Base-by-base conservation (phyloP, 805 yeast genomes). In the Martiniozyma abietophila region DNA sequence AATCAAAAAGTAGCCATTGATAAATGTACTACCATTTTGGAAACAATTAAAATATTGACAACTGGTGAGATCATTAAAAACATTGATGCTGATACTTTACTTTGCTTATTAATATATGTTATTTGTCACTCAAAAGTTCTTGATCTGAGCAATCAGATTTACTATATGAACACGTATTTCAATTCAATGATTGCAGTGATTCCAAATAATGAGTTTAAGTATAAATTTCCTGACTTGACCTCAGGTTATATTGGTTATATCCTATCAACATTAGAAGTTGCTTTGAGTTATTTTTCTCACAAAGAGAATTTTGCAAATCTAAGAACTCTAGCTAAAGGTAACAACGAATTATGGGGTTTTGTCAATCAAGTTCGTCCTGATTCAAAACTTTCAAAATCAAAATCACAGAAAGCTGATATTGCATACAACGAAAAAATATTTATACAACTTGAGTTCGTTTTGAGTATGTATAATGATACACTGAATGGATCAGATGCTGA, bases 181-280 rank as follows among this genome's bases (percentile, higher is more conserved):
- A 28, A 28, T 18, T 12, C 17, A 23, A 11, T 22, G 15, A n/a
- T n/a, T n/a, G n/a, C n/a, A n/a, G n/a, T n/a, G n/a, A n/a, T n/a
- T n/a, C n/a, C n/a, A n/a, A n/a, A n/a, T n/a, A n/a, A n/a, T n/a
- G n/a, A n/a, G n/a, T n/a, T n/a, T n/a, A n/a, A n/a, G n/a, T n/a
- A n/a, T n/a, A n/a, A n/a, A n/a, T n/a, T n/a, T n/a, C 25, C 26
- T 4, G 21, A 29, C n/a, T 5, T 28, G 10, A 18, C 33, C 5
- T 23, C 31, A 8, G 37, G 37, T 10, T 34, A 24, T 20, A 14
- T 27, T 67, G 94, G 83, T 8, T 89, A 89, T 51, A 77, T 86
- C 1, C 44, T 85, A 10, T 79, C 95, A 29, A 84, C 95, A 5
- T 62, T 86, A 28, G 95, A 86, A 46, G 95, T 86, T 0, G 94